A percentile compares a stretch with the other conserved stretches of the same genome.
phyloP scores from a whole-genome alignment of 108 stramenopile genomes.

The Cylindrotheca fusiformis region DNA sequence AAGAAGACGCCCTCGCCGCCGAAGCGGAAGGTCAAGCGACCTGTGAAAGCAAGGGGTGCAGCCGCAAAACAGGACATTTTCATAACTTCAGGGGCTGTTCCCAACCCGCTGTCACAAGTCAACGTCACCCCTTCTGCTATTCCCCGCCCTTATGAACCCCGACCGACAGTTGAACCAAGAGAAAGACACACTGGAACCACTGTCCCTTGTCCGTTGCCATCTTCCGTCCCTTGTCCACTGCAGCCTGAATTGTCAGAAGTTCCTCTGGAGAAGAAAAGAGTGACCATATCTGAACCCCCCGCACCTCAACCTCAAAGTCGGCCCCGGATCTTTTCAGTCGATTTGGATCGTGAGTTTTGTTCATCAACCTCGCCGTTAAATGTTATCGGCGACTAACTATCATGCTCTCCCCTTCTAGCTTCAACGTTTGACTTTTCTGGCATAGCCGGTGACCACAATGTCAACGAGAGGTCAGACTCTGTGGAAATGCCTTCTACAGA shows the following conservation, averaged over 20 bases:
- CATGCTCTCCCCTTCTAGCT: slow-evolving; percentile 17
- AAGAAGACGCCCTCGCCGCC: neutral
- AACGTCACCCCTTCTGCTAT: neutral
- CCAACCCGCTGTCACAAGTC: slow-evolving; percentile 18
- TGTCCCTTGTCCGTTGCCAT: slow-evolving; percentile 69
- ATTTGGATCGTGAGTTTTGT: slow-evolving; percentile 70
- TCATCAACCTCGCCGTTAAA: neutral
- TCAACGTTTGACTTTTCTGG: slow-evolving; percentile 66
- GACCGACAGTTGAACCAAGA: neutral
- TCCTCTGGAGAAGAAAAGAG: slow-evolving; percentile 5
- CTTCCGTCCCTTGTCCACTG: slow-evolving; percentile 29
- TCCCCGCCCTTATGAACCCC: slow-evolving; percentile 5
- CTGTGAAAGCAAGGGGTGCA: neutral
- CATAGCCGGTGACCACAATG: slow-evolving; percentile 37
- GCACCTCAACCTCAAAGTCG: slow-evolving; percentile 14
- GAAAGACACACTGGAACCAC: too few species aligned
- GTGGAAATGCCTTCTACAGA: slow-evolving; percentile 10
- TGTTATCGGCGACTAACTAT: neutral
- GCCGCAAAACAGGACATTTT: neutral
- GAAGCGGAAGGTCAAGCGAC: neutral
- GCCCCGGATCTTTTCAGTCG: slow-evolving; percentile 75
- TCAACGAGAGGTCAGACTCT: slow-evolving; percentile 5
- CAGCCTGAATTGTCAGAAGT: neutral
- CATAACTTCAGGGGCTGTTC: slow-evolving; percentile 12
- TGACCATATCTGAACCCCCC: slow-evolving; percentile 18